Base-by-base conservation (phyloP, 2,329 filamentous ascomycete genomes). In the Metarhizium brunneum region DNA sequence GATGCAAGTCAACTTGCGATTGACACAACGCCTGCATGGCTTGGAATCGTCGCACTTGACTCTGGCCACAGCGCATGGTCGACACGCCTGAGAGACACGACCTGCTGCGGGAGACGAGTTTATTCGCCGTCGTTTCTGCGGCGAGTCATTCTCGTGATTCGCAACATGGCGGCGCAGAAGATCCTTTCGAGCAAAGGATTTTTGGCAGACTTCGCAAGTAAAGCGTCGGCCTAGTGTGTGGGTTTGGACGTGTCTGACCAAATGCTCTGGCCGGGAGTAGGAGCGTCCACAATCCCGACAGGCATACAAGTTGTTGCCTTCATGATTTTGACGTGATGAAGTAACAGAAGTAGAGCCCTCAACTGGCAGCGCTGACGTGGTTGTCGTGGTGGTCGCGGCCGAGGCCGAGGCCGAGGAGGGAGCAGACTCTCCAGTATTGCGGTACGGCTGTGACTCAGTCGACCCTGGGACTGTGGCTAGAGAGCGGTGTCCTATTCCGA, bases 31-130 rank as follows among this genome's bases (percentile, higher is more conserved):
- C 18, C 73, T 72, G 62, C 79, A 82, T 36, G 79, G 79, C 65
- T 82, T 81, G 25, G 69, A 63, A 56, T 82, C 79, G 58, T 80
- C 77, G 58, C 79, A 82, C 60, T 81, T 81, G 48, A 82, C 76
- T 20, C 79, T 71, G 11, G 79, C 78, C 18, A 72, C 64, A 3
- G 79, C 78, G 59, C 79, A 82, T 10, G 75, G 68, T 29, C 73
- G 72, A 59, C 79, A 82, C 14, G 79, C 79, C 59, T 80, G 77
- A 10, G 74, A 76, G 11, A 82, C 79, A 13, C 79, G 76, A 20
- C 75, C 73, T 2, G 74, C 69, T 16, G 70, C 73, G 3, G 75
- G 73, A 1, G 74, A 74, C 1, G 74, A 65, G 47, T 72, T 71
- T 52, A 73, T 73, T 13, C 76, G 72, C 40, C 77, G 71, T 38